Conservation (phyloP, 2,329 filamentous ascomycete genomes). For the Botryosphaeria dothidea region DNA sequence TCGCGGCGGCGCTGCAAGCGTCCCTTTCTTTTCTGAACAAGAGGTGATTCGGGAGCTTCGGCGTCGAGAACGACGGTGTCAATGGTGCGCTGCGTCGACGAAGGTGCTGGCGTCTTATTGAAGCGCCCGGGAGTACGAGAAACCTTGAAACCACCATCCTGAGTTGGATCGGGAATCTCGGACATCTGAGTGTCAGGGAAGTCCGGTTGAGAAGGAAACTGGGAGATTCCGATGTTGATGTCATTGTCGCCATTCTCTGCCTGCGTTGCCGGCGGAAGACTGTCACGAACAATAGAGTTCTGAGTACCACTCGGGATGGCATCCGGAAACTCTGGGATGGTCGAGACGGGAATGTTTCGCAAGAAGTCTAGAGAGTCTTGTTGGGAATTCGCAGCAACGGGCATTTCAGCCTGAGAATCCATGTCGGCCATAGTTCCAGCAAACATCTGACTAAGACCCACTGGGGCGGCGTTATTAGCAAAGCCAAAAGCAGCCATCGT, state of each 20-base stretch:
- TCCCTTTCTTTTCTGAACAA: conserved; percentile 60
- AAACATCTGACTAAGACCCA: conserved; percentile 88
- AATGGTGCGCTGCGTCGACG: conserved; percentile 49
- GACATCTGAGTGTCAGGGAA: conserved; percentile 62
- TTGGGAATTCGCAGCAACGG: conserved; percentile 36
- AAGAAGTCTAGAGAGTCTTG: conserved; percentile 55
- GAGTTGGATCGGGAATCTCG: conserved; percentile 72
- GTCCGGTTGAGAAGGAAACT: conserved; percentile 26
- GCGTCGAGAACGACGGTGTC: conserved; percentile 63
- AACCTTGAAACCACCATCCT: conserved; percentile 75
- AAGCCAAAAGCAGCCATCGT: conserved; percentile 43
- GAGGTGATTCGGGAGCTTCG: conserved; percentile 62
- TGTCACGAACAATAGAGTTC: conserved; percentile 57
- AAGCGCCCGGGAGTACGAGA: conserved; percentile 67
- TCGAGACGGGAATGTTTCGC: conserved; percentile 53
- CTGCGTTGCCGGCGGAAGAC: conserved; percentile 47
- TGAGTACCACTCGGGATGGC: conserved; percentile 61
- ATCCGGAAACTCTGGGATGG: conserved; percentile 59
- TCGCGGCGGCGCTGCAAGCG: conserved; percentile 51
- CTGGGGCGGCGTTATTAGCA: conserved; percentile 38
- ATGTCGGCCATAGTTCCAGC: conserved; percentile 80
- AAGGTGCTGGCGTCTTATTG: conserved; percentile 59
- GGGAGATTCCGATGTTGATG: conserved; percentile 38
- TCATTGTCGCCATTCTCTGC: conserved; percentile 19
- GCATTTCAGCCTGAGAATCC: conserved; percentile 41